Percentiles rank a stretch among this genome's conserved stretches.
Conservation (phyloP, 768 basidiomycete genomes). For the Mycena indigotica region DNA sequence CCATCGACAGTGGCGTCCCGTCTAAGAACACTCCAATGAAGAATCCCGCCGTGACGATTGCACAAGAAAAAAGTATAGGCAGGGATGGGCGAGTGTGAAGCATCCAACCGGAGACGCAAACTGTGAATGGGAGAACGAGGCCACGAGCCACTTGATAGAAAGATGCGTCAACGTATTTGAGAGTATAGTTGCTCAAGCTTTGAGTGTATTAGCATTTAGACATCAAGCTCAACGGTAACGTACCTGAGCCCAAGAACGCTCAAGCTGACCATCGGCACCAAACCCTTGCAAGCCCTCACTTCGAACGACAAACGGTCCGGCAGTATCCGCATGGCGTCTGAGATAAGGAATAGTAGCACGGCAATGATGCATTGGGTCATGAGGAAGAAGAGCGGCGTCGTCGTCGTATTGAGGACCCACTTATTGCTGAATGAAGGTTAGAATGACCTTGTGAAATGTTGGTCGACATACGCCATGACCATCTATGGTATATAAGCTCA, state of each 20-base stretch:
- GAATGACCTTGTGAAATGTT: slow-evolving; percentile 9
- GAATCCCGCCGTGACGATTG: slow-evolving; percentile 88
- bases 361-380: slow-evolving; percentile 81
- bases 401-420: slow-evolving; percentile 82
- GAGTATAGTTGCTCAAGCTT: slow-evolving; percentile 83
- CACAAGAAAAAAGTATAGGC: slow-evolving; percentile 73
- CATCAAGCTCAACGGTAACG: not conserved
- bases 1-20: slow-evolving; percentile 52
- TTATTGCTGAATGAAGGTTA: slow-evolving; percentile 62
- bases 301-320: slow-evolving; percentile 71
- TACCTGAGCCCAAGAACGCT: slow-evolving; percentile 87
- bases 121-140: slow-evolving; percentile 91
- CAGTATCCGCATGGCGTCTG: slow-evolving; percentile 62
- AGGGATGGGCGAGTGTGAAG: slow-evolving; percentile 77
- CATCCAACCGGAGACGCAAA: slow-evolving; percentile 79
- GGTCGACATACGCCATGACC: slow-evolving; percentile 75
- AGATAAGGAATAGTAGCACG: slow-evolving; percentile 69
- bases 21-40: slow-evolving; percentile 87
- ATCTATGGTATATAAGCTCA: slow-evolving; percentile 50
- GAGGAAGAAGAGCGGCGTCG: slow-evolving; percentile 84
- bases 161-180: slow-evolving; percentile 93
- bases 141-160: slow-evolving; percentile 97
- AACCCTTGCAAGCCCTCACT: slow-evolving; percentile 63
- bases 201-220: not conserved
- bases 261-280: slow-evolving; percentile 72